phyloP scores from a whole-genome alignment of 129 eudicot species.

The Centella asiatica region DNA sequence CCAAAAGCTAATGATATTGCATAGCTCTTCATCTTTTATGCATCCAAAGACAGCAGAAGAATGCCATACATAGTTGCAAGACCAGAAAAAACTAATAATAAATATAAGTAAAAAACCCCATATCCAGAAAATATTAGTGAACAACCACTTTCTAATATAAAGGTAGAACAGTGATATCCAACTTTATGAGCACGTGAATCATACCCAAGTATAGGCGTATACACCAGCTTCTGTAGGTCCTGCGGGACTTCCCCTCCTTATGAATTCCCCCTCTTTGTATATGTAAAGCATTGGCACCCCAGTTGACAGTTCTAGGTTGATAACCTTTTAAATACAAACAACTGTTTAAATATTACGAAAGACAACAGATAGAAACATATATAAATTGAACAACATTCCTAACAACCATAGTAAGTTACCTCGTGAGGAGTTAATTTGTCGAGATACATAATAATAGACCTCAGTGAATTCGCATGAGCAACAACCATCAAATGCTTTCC shows the following conservation, averaged over 20 bases:
- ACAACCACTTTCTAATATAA: not conserved
- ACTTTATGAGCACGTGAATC: not conserved
- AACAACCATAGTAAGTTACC: constrained; percentile 28
- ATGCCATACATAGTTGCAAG: no score
- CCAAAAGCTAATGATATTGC: not conserved
- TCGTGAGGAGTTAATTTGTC: constrained; percentile 73
- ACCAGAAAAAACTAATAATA: not conserved
- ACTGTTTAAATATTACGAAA: constrained; percentile 1
- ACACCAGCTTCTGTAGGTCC: constrained; percentile 68
- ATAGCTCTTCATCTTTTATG: not conserved
- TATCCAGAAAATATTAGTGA: not conserved
- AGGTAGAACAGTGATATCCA: not conserved
- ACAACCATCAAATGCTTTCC: constrained; percentile 85
- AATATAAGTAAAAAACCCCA: no score
- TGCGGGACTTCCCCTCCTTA: constrained; percentile 73
- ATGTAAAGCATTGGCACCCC: constrained; percentile 89
- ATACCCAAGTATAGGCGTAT: constrained; percentile 74
- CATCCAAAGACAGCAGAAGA: not conserved
- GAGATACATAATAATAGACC: constrained; percentile 85
- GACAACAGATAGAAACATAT: not conserved
- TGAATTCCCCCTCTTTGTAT: constrained; percentile 52
- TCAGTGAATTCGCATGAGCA: constrained; percentile 85
- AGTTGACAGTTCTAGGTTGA: constrained; percentile 71
- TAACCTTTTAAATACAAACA: constrained; percentile 38
- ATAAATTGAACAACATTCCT: not conserved